phyloP scores from a whole-genome alignment of 2,329 filamentous ascomycete genomes.

The Exophiala mesophila region DNA sequence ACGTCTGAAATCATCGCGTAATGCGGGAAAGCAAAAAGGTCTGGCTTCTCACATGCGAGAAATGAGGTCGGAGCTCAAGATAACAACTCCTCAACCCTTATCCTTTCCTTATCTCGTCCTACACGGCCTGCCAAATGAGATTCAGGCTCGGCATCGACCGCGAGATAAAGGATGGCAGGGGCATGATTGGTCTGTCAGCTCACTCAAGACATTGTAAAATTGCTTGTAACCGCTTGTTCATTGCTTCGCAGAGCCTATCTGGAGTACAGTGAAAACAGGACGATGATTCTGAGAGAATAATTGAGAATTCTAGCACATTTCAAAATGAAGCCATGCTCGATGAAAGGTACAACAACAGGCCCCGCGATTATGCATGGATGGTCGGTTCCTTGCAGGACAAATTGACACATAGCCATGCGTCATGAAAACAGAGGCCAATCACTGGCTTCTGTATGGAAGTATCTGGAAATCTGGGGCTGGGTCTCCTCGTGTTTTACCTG shows the following conservation, averaged over 20 bases:
- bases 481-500: too few relatives aligned
- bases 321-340: too few relatives aligned
- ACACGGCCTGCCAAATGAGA: slow-evolving; percentile 8
- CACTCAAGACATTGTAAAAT: background rate
- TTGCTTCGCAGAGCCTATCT: background rate
- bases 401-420: too few relatives aligned
- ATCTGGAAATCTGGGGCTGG: too few relatives aligned
- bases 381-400: too few relatives aligned
- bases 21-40: background rate
- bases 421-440: too few relatives aligned
- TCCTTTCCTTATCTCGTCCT: slow-evolving; percentile 10
- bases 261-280: too few relatives aligned
- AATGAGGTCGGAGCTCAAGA: background rate
- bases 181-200: slow-evolving; percentile 1
- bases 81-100: slow-evolving; percentile 8
- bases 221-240: slow-evolving; percentile 1
- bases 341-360: too few relatives aligned
- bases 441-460: too few relatives aligned
- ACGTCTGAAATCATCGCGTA: slow-evolving; percentile 31
- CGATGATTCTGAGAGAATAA: background rate
- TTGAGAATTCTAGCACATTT: too few relatives aligned
- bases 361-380: too few relatives aligned
- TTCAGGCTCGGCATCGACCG: slow-evolving; percentile 7
- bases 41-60: background rate
- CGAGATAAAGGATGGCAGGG: background rate